Evolutionary conservation across 2,329 filamentous ascomycete species (phyloP).

Genomic region (Sordariomycetes sp.): DNA sequence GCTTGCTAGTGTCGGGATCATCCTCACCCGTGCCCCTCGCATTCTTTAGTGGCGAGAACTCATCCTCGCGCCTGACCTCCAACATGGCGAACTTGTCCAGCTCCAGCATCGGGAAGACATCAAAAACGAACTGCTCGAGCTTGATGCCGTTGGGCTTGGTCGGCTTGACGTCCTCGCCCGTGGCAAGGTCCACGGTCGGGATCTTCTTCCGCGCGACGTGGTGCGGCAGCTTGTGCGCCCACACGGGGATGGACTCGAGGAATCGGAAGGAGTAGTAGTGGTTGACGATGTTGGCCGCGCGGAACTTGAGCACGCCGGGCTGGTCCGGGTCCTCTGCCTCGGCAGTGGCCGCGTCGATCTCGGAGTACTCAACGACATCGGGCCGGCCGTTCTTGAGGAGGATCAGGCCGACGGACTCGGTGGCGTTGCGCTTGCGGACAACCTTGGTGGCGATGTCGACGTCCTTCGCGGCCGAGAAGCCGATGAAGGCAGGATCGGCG

Average conservation of each 20-base stretch:
- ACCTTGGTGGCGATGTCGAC: conserved; percentile 98
- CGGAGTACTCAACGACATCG: conserved; percentile 96
- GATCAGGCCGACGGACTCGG: conserved; percentile 91
- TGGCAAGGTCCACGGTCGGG: conserved; percentile 65
- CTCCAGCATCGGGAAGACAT: conserved; percentile 80
- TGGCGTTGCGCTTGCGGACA: conserved; percentile 95
- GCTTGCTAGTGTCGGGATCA: conserved; percentile 85
- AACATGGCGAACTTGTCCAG: conserved; percentile 89
- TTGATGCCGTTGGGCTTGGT: conserved; percentile 97
- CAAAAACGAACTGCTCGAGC: conserved; percentile 97
- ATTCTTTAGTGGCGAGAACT: conserved; percentile 98
- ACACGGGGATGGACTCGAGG: conserved; percentile 80
- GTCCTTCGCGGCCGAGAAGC: conserved; percentile 76
- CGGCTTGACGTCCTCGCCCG: conserved; percentile 75
- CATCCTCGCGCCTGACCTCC: conserved; percentile 92
- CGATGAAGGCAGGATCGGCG: conserved; percentile 92
- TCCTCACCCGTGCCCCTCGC: conserved; percentile 75
- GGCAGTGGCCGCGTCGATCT: conserved; percentile 83
- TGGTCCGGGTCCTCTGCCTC: conserved; percentile 80
- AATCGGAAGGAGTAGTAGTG: conserved; percentile 98
- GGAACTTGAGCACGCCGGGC: conserved; percentile 78
- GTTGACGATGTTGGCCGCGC: conserved; percentile 98
- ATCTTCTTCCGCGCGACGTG: conserved; percentile 99
- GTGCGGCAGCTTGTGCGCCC: conserved; percentile 79
- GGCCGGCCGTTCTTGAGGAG: conserved; percentile 91